phyloP scores from a whole-genome alignment of 345 rosid species.

The Eutrema yunnanense region DNA sequence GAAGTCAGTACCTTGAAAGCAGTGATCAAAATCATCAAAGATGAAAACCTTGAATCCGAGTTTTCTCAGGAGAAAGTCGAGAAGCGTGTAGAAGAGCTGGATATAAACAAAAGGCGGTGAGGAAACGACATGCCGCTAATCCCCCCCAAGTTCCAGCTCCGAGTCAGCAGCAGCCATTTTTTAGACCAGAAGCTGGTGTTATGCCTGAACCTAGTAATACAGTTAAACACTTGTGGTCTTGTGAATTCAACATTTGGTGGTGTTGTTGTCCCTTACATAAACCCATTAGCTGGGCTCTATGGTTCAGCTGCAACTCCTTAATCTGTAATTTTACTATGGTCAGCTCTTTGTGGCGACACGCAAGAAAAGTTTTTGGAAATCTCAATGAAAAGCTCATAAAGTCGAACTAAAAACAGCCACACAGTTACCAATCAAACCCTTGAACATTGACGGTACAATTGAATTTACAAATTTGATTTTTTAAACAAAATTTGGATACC shows the following conservation, averaged over 20 bases:
- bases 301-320: constrained; percentile 36
- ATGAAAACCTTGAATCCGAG: constrained; percentile 49
- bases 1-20: constrained; percentile 54
- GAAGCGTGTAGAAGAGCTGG: constrained; percentile 56
- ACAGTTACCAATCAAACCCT: too few species aligned
- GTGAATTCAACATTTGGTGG: constrained; percentile 26
- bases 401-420: too few species aligned
- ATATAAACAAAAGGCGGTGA: constrained; percentile 57
- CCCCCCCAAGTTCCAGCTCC: background rate
- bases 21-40: constrained; percentile 51
- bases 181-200: constrained; percentile 32
- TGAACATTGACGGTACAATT: too few species aligned
- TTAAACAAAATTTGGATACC: too few species aligned
- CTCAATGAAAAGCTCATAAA: too few species aligned
- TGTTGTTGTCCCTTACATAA: constrained; percentile 28
- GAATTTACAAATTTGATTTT: too few species aligned
- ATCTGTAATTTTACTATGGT: constrained; percentile 34
- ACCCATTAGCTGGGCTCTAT: constrained; percentile 34
- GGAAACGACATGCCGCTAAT: constrained; percentile 32
- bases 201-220: background rate
- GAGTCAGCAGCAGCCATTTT: constrained; percentile 7
- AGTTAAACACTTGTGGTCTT: constrained; percentile 36
- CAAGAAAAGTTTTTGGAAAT: too few species aligned
- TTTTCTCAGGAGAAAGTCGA: constrained; percentile 33
- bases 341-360: background rate